Percentiles rank a stretch among this genome's conserved stretches.
Evolutionary conservation across 2,329 filamentous ascomycete species (phyloP).

Genomic region (Cercospora sp.): DNA sequence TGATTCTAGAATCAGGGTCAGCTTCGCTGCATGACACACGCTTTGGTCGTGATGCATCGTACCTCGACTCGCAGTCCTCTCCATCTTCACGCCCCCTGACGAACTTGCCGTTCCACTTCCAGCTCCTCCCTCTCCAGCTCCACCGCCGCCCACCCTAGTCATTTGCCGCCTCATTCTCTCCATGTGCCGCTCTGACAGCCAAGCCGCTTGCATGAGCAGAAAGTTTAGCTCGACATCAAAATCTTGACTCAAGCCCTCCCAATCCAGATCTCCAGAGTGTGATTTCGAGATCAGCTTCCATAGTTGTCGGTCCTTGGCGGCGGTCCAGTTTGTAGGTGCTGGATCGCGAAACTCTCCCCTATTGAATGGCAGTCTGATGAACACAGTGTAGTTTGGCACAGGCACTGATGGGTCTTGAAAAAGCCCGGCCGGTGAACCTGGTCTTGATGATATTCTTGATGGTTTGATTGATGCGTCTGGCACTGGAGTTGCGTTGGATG

Average conservation of each 20-base stretch:
- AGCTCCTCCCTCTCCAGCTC: slow-evolving; percentile 42
- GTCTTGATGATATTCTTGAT: slow-evolving; percentile 26
- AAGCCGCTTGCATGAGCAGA: slow-evolving; percentile 88
- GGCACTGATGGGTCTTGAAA: slow-evolving; percentile 7
- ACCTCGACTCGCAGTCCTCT: slow-evolving; percentile 54
- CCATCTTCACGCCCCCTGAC: slow-evolving; percentile 51
- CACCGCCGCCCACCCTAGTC: slow-evolving; percentile 55
- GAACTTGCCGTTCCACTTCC: slow-evolving; percentile 41
- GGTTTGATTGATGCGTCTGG: slow-evolving; percentile 18
- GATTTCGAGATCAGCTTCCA: slow-evolving; percentile 88
- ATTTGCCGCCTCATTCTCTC: slow-evolving; percentile 89
- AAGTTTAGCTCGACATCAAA: slow-evolving; percentile 88
- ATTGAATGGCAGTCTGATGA: slow-evolving; percentile 85
- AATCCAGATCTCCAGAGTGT: slow-evolving; percentile 70
- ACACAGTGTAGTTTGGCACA: slow-evolving; percentile 64
- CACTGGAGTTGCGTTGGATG: slow-evolving; percentile 27
- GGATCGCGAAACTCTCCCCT: slow-evolving; percentile 89
- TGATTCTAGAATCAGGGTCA: slow-evolving; percentile 19
- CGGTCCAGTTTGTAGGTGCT: slow-evolving; percentile 84
- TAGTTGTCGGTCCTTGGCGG: slow-evolving; percentile 78
- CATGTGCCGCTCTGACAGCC: slow-evolving; percentile 87
- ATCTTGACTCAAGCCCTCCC: slow-evolving; percentile 51
- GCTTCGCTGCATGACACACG: background rate
- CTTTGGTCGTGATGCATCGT: slow-evolving; percentile 4
- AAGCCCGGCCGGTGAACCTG: slow-evolving; percentile 17